A percentile compares a stretch with the other conserved stretches of the same genome.
These are phyloP conservation scores for Cladophialophora yegresii DNA, from an alignment of 2,329 filamentous ascomycete genomes.

Conservation along the genomic window DNA sequence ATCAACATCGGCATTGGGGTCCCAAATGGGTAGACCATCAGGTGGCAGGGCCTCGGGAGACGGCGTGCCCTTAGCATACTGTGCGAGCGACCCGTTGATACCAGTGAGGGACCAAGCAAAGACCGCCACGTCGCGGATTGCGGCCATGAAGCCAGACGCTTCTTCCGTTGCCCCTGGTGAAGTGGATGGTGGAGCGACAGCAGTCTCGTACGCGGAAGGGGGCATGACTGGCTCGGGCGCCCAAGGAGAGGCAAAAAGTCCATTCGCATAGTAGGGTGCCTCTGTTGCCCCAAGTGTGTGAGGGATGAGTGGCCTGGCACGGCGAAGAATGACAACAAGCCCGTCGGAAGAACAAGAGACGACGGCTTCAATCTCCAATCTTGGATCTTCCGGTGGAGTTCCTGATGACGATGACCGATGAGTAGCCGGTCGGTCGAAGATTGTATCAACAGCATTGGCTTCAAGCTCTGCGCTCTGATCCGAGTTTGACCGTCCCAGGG, in stretches of 20 bases:
- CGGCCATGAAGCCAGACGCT: constrained; percentile 66
- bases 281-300: constrained; percentile 54
- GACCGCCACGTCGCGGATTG: constrained; percentile 81
- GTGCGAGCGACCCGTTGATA: constrained; percentile 73
- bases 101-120: constrained; percentile 82
- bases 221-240: constrained; percentile 63
- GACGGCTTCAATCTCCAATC: constrained; percentile 80
- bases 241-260: constrained; percentile 80
- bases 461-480: constrained; percentile 48
- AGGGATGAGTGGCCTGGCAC: constrained; percentile 70
- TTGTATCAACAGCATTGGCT: constrained; percentile 44
- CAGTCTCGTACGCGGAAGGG: constrained; percentile 18
- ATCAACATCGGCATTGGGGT: constrained; percentile 42
- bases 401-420: constrained; percentile 33
- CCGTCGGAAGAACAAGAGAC: constrained; percentile 89
- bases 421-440: constrained; percentile 47
- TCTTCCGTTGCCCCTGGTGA: constrained; percentile 43
- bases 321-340: constrained; percentile 75
- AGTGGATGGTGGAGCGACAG: constrained; percentile 42
- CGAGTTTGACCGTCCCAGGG: constrained; percentile 39
- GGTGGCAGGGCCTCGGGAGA: constrained; percentile 64
- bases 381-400: constrained; percentile 34
- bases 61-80: constrained; percentile 64
- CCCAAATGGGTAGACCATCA: constrained; percentile 64
- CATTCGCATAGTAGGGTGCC: constrained; percentile 55